Evolutionary conservation across 768 basidiomycete genomes (phyloP), one percentile per base, ranked within the genome.

Genomic region (Naematelia aurantialba): DNA sequence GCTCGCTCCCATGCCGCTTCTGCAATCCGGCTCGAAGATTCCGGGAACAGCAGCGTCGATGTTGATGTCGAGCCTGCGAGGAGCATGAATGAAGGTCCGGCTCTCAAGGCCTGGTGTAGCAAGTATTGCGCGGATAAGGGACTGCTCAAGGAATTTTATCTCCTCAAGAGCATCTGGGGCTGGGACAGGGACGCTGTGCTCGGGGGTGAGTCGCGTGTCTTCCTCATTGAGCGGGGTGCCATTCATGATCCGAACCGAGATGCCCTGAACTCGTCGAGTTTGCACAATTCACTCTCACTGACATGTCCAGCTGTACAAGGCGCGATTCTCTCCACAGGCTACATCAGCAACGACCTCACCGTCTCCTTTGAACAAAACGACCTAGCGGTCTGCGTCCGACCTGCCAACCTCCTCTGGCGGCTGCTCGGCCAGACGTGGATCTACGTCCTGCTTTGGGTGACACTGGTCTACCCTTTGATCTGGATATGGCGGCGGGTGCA

Each of bases 71-170:
- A 31, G 2, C 1, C 12, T 0, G 46, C 4, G 19, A n/a, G 14
- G 58, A 46, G 29, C n/a, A 30, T 22, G 17, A 50, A 27, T 31
- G 34, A 24, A 25, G 52, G 84, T 14, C 83, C 82, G 77, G 82
- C 85, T 0, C 70, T 89, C 45, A 79, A 87, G 29, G 81, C 86
- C 59, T 91, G 89, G 89, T 88, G 88, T 5, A 88, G 90, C 64
- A 85, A 87, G 56, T 91, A 89, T 67, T 89, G 88, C 58, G 80
- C 82, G 24, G 87, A 86, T 67, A 79, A 74, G 5, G 89, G 86
- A 66, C 74, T 81, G 14, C 78, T 91, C 61, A 91, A 90, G 73
- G 89, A 90, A 76, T 89, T 91, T 69, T 80, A 82, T 4, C 87
- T 89, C 61, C 78, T 81, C 22, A 89, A 89, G 79, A 78, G 83